Evolutionary conservation across 805 yeast genomes (phyloP).

Genomic region (Candida piceae): DNA sequence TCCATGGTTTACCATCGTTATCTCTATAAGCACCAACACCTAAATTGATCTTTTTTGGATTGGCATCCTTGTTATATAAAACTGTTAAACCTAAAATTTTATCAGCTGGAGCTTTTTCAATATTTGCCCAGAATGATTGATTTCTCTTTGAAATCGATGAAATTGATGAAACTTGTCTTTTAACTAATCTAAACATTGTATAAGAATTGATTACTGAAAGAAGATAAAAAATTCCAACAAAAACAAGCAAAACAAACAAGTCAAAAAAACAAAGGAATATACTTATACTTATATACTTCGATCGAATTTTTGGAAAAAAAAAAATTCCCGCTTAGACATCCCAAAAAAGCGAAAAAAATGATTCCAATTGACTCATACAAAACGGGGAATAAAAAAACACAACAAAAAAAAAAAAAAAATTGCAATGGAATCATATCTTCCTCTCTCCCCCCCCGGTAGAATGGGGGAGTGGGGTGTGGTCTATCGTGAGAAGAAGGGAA

Average conservation of each 20-base stretch:
- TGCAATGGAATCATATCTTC: no score
- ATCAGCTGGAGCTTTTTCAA: conserved; percentile 67
- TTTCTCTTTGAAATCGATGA: conserved; percentile 15
- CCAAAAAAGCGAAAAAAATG: neutral
- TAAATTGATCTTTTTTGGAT: conserved; percentile 50
- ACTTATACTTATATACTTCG: no score
- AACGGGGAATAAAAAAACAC: no score
- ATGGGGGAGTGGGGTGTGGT: no score
- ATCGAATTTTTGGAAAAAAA: no score
- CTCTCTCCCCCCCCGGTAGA: no score
- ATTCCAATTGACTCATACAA: neutral
- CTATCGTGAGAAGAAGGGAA: no score
- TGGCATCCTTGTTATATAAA: conserved; percentile 62
- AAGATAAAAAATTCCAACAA: neutral
- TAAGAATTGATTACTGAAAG: no score
- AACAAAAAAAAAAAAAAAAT: no score
- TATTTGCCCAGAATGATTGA: conserved; percentile 26
- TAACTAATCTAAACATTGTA: conserved; percentile 17
- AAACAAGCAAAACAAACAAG: no score
- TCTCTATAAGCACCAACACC: conserved; percentile 96
- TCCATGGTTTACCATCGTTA: conserved; percentile 81
- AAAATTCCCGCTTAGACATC: no score
- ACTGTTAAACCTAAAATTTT: conserved; percentile 79
- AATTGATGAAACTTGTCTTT: conserved; percentile 7
- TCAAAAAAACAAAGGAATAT: no score